Percentiles rank a stretch among this genome's conserved stretches.
Conservation (phyloP, 495 filamentous ascomycete genomes). For the Lasiosphaeria hispida region DNA sequence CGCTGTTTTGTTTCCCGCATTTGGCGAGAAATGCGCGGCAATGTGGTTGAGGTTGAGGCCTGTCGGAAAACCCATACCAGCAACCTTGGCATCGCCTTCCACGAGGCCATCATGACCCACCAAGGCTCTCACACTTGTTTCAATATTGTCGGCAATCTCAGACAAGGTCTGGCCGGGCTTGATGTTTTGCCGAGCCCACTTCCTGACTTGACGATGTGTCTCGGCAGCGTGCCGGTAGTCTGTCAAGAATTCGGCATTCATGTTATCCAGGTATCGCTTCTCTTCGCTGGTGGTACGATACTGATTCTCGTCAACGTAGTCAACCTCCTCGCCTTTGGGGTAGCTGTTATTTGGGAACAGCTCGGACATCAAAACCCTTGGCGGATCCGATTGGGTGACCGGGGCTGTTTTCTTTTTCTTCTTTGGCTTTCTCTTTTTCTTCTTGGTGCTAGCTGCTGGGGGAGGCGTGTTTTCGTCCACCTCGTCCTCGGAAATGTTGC, state of each 20-base stretch:
- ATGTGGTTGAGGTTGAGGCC: constrained; percentile 84
- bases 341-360: constrained; percentile 74
- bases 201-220: constrained; percentile 82
- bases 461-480: too few relatives aligned
- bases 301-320: constrained; percentile 71
- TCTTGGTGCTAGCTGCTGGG: constrained; percentile 5
- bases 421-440: constrained; percentile 81
- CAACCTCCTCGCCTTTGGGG: constrained; percentile 78
- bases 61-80: constrained; percentile 86
- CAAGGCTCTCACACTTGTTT: constrained; percentile 76
- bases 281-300: constrained; percentile 85
- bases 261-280: constrained; percentile 78
- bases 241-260: constrained; percentile 78
- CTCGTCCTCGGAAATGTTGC: too few relatives aligned
- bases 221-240: constrained; percentile 89
- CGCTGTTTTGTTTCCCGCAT: constrained; percentile 83
- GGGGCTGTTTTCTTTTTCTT: constrained; percentile 68
- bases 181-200: constrained; percentile 75
- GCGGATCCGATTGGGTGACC: constrained; percentile 73
- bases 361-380: constrained; percentile 68
- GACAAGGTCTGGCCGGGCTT: constrained; percentile 79
- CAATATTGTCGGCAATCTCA: constrained; percentile 81
- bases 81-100: constrained; percentile 73
- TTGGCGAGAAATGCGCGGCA: constrained; percentile 87
- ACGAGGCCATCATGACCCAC: constrained; percentile 72